A percentile compares a stretch with the other conserved stretches of the same genome.
Conservation (phyloP, 208 protist genomes). For the Crithidia sp. region DNA sequence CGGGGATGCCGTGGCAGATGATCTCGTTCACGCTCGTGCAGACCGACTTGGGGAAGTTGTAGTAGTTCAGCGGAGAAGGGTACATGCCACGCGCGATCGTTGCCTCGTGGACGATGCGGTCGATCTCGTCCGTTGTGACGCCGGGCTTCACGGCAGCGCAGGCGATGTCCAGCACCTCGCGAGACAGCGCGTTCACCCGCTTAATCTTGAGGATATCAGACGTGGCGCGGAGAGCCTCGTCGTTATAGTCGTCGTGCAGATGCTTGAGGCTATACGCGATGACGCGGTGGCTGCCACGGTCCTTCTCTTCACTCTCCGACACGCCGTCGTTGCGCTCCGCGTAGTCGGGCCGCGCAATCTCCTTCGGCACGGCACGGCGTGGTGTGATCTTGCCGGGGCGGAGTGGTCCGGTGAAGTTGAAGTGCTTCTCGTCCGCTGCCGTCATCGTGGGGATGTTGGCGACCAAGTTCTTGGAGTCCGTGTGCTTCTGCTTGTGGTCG, state of each 20-base stretch:
- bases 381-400: conserved; percentile 88
- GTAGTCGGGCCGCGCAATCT: conserved; percentile 87
- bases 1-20: conserved; percentile 97
- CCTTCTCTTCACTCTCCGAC: conserved; percentile 76
- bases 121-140: conserved; percentile 98
- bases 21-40: conserved; percentile 97
- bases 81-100: conserved; percentile 94
- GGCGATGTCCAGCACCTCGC: conserved; percentile 96
- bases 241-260: conserved; percentile 75
- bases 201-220: conserved; percentile 90
- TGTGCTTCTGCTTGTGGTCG: conserved; percentile 89
- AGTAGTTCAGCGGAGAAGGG: conserved; percentile 99
- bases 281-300: conserved; percentile 65
- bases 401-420: conserved; percentile 85
- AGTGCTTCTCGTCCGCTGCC: conserved; percentile 57
- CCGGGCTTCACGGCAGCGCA: conserved; percentile 88
- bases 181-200: conserved; percentile 83
- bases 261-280: conserved; percentile 78
- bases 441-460: conserved; percentile 91
- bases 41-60: conserved; percentile 97
- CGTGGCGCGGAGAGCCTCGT: conserved; percentile 76
- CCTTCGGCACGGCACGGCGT: conserved; percentile 70
- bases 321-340: conserved; percentile 83
- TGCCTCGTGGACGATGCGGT: conserved; percentile 93
- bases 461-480: conserved; percentile 49